Evolutionary conservation across 192 early-diverging fungal genomes (phyloP).

Genomic region (Podila verticillata): DNA sequence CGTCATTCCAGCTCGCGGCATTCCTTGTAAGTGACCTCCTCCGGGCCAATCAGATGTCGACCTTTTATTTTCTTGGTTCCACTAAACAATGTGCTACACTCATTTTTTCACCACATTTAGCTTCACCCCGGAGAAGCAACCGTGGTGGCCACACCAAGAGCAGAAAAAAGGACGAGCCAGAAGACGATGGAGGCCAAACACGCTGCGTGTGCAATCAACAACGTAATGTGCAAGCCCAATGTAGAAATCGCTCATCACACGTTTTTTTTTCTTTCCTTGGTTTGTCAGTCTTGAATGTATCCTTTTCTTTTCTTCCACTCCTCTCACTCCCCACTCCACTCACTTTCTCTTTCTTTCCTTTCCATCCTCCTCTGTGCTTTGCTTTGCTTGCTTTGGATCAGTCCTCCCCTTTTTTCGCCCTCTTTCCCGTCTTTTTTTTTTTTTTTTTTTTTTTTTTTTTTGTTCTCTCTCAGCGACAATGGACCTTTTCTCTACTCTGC

Average conservation of each 20-base stretch:
- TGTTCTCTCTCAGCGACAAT: background rate
- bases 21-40: constrained; percentile 33
- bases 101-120: constrained; percentile 7
- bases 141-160: constrained; percentile 40
- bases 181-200: constrained; percentile 61
- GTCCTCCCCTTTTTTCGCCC: background rate
- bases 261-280: background rate
- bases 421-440: constrained; percentile 8
- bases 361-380: too few species aligned
- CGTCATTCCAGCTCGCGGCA: constrained; percentile 31
- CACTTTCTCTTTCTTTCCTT: background rate
- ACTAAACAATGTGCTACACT: background rate
- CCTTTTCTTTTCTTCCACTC: background rate
- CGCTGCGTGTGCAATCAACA: constrained; percentile 63
- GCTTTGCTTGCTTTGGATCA: too few species aligned
- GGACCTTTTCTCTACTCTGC: background rate
- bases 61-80: background rate
- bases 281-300: background rate
- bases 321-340: background rate
- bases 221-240: constrained; percentile 48
- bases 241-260: background rate
- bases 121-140: constrained; percentile 48
- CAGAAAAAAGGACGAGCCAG: constrained; percentile 40
- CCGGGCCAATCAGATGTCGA: background rate
- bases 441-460: background rate